phyloP scores from a whole-genome alignment of 768 basidiomycete species.

The Mycena galopus region DNA sequence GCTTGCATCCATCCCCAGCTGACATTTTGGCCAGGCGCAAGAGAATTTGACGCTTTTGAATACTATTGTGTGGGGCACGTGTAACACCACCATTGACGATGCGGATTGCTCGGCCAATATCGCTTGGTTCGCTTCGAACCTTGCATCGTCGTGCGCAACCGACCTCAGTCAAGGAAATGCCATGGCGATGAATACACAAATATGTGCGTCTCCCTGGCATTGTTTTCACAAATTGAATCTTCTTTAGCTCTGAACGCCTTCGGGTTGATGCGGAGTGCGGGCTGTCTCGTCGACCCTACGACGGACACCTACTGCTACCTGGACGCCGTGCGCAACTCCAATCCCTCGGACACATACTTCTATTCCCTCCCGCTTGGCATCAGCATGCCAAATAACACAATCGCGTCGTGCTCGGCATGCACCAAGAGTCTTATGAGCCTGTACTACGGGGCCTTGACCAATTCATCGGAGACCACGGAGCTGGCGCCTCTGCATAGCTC shows the following conservation, averaged over 20 bases:
- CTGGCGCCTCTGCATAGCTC: constrained; percentile 58
- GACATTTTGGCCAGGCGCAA: constrained; percentile 64
- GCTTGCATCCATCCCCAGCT: neutral
- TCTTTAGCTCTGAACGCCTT: constrained; percentile 72
- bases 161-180: constrained; percentile 69
- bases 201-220: constrained; percentile 55
- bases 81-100: constrained; percentile 67
- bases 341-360: constrained; percentile 79
- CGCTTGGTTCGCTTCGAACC: constrained; percentile 66
- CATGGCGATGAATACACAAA: constrained; percentile 66
- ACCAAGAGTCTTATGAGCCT: constrained; percentile 68
- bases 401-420: constrained; percentile 74
- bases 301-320: constrained; percentile 82
- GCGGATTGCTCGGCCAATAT: constrained; percentile 77
- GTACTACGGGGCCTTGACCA: constrained; percentile 61
- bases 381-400: constrained; percentile 61
- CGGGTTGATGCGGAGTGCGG: constrained; percentile 68
- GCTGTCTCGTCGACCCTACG: constrained; percentile 69
- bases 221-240: neutral
- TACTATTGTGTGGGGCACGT: constrained; percentile 81
- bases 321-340: constrained; percentile 66
- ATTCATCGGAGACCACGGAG: constrained; percentile 40
- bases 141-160: constrained; percentile 64
- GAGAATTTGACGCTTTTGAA: constrained; percentile 73
- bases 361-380: constrained; percentile 77